phyloP scores from a whole-genome alignment of 768 basidiomycete genomes.

The Pholiota molesta region DNA sequence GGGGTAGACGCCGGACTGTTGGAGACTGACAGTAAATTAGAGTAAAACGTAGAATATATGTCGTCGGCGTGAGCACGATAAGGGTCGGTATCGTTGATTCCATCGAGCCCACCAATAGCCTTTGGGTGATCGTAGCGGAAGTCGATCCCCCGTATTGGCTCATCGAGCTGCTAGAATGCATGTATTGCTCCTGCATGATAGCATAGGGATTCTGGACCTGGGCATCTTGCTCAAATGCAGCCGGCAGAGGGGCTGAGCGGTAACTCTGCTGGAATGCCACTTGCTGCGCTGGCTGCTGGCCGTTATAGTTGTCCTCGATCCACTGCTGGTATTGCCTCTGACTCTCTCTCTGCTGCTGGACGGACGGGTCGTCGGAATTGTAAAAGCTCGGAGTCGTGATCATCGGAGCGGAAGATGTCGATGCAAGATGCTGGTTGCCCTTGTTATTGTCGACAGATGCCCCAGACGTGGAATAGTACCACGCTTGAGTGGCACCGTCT shows the following conservation, averaged over 20 bases:
- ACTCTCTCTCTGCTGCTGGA: conserved; percentile 27
- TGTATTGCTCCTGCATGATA: conserved; percentile 30
- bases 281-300: conserved; percentile 23
- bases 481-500: conserved; percentile 17
- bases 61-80: conserved; percentile 17
- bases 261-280: conserved; percentile 21
- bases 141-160: conserved; percentile 27
- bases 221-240: conserved; percentile 17
- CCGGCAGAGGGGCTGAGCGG: conserved; percentile 17
- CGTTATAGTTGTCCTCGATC: conserved; percentile 35
- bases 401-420: conserved; percentile 43
- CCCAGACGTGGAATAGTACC: conserved; percentile 23
- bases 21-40: conserved; percentile 23
- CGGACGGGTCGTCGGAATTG: conserved; percentile 43
- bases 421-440: conserved; percentile 16
- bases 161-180: conserved; percentile 18
- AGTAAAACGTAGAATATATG: conserved; percentile 25
- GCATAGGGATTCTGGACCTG: conserved; percentile 26
- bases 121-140: conserved; percentile 24
- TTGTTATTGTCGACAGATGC: conserved; percentile 13
- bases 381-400: conserved; percentile 60
- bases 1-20: conserved; percentile 24
- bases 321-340: conserved; percentile 46
- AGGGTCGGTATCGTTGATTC: conserved; percentile 3
- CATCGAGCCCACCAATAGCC: conserved; percentile 18